phyloP scores from a whole-genome alignment of 2,329 filamentous ascomycete genomes.

The Leptographium lundbergii region DNA sequence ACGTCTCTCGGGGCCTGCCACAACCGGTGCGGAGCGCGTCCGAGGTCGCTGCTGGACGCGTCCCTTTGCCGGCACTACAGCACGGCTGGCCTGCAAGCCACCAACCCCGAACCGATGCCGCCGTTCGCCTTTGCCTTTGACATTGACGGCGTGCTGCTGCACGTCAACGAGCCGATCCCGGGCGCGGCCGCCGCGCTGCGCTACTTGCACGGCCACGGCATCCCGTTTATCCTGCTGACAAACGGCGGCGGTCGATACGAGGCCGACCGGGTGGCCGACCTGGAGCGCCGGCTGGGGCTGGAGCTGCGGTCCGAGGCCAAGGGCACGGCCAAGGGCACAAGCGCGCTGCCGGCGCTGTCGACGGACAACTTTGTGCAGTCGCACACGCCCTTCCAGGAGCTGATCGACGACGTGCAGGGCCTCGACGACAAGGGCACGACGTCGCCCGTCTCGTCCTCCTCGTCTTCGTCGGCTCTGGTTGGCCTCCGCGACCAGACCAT shows the following conservation, averaged over 20 bases:
- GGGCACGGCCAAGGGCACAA: conserved; percentile 48
- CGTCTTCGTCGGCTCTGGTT: conserved; percentile 22
- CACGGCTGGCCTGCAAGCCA: neutral
- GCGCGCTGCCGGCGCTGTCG: conserved; percentile 47
- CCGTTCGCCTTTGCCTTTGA: conserved; percentile 29
- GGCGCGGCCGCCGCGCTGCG: conserved; percentile 62
- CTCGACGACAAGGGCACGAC: conserved; percentile 2
- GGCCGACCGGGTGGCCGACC: conserved; percentile 54
- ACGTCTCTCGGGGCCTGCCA: too few species aligned
- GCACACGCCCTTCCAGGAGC: conserved; percentile 75
- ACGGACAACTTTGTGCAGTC: conserved; percentile 70
- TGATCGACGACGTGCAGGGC: conserved; percentile 24
- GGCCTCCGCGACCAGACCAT: conserved; percentile 51
- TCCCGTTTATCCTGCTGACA: conserved; percentile 89
- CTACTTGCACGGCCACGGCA: conserved; percentile 58
- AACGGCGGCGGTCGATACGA: conserved; percentile 89
- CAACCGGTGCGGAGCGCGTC: too few species aligned
- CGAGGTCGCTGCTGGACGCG: too few species aligned
- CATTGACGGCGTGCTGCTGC: conserved; percentile 92
- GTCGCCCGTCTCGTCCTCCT: neutral
- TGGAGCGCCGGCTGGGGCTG: conserved; percentile 54
- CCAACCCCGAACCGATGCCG: conserved; percentile 6
- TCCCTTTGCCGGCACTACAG: too few species aligned
- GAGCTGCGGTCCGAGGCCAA: conserved; percentile 85
- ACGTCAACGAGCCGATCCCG: conserved; percentile 65